Conservation (phyloP, 305 asterid genomes). For the Plantago rigida region DNA sequence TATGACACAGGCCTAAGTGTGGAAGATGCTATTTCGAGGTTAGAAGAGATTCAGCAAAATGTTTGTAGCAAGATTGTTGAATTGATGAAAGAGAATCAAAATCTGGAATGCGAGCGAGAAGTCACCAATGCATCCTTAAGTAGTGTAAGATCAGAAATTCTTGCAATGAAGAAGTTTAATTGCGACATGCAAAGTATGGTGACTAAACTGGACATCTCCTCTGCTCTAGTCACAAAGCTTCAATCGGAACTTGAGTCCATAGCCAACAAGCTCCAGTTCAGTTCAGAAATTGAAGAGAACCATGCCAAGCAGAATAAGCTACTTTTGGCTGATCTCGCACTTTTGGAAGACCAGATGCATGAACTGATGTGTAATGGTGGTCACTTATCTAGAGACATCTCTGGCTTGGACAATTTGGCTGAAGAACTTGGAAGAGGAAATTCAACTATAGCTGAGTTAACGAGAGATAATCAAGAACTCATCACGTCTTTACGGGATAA, state of each 20-base stretch:
- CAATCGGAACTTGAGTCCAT: constrained; percentile 62
- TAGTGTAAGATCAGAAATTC: constrained; percentile 54
- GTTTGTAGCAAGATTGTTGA: constrained; percentile 36
- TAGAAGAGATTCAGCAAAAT: constrained; percentile 58
- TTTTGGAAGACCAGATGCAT: constrained; percentile 59
- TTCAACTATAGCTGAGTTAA: constrained; percentile 41
- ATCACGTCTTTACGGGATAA: constrained; percentile 37
- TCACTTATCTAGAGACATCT: constrained; percentile 45
- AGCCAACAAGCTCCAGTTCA: constrained; percentile 44
- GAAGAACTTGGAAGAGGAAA: constrained; percentile 48
- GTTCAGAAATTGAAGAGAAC: constrained; percentile 54
- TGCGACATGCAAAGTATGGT: constrained; percentile 42
- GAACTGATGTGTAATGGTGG: constrained; percentile 48
- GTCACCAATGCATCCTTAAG: constrained; percentile 47
- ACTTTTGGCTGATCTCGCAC: constrained; percentile 59
- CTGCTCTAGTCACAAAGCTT: constrained; percentile 63
- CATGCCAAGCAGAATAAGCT: constrained; percentile 38
- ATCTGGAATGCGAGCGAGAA: constrained; percentile 50
- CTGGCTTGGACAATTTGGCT: constrained; percentile 47
- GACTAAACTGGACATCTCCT: constrained; percentile 46
- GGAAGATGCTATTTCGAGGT: constrained; percentile 43
- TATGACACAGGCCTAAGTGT: constrained; percentile 33
- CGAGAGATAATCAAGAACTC: constrained; percentile 48
- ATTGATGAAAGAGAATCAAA: constrained; percentile 57
- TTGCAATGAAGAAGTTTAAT: constrained; percentile 50